Evolutionary conservation across 1,139 yeast genomes (phyloP).

Genomic region (Candida sp.): DNA sequence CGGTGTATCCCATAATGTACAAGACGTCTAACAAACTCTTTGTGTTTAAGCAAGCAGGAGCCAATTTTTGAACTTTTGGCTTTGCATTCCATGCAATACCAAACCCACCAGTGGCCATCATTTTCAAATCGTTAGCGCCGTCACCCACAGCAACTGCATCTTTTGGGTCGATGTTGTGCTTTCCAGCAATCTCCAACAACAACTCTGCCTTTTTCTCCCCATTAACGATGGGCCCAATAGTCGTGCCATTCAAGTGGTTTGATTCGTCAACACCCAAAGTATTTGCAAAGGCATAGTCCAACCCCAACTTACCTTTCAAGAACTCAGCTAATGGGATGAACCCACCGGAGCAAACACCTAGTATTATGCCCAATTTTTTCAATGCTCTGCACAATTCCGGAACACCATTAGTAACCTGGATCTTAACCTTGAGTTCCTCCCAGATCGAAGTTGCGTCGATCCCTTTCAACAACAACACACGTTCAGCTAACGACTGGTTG

Average conservation of each 20-base stretch:
- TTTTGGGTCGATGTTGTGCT: conserved; percentile 60
- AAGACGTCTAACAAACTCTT: conserved; percentile 70
- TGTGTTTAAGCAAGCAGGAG: conserved; percentile 84
- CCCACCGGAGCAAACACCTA: conserved; percentile 96
- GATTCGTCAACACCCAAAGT: conserved; percentile 56
- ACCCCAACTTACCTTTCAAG: conserved; percentile 67
- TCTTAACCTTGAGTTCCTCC: conserved; percentile 74
- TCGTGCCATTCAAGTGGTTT: conserved; percentile 57
- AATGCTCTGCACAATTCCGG: conserved; percentile 67
- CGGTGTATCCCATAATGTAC: conserved; percentile 80
- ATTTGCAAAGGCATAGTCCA: conserved; percentile 93
- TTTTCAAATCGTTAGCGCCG: conserved; percentile 93
- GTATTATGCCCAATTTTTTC: conserved; percentile 61
- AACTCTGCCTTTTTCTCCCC: conserved; percentile 84
- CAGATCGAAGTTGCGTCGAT: conserved; percentile 75
- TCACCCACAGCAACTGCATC: conserved; percentile 91
- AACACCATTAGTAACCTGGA: conserved; percentile 85
- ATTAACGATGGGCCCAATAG: conserved; percentile 81
- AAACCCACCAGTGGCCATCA: conserved; percentile 93
- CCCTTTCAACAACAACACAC: conserved; percentile 83
- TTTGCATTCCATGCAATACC: conserved; percentile 99
- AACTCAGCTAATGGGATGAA: conserved; percentile 86
- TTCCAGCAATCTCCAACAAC: conserved; percentile 65
- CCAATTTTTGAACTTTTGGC: conserved; percentile 82
- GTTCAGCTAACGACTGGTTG: conserved; percentile 73